Base-by-base conservation (phyloP, 768 basidiomycete species). In the Auricularia sp. region DNA sequence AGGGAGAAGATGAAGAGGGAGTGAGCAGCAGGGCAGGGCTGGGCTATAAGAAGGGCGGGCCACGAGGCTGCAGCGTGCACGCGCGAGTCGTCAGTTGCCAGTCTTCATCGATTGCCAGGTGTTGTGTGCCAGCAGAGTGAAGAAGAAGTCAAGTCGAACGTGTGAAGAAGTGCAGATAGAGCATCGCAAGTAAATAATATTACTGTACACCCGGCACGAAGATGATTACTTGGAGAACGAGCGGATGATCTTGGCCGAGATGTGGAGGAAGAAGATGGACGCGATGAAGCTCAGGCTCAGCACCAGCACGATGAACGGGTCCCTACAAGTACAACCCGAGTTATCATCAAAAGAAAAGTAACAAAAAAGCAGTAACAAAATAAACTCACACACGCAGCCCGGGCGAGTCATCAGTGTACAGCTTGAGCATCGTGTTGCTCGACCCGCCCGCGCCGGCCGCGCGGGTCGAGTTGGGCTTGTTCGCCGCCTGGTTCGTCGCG, bases 201-300 rank as follows among this genome's bases (percentile, higher is more conserved):
- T n/a, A 54, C n/a, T 54, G 23, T 53, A 53, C 51, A 53, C 16
- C 16, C 16, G 1, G 16, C 8, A 6, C 6, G 7, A 54, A n/a
- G 53, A 18, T n/a, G 56, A 3, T 64, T 72, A 94, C 76, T 92
- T 93, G 68, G 91, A 88, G 76, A 96, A 92, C 58, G 86, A 85
- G 67, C 91, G 87, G 75, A 96, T 91, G 74, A 96, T 81, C 79
- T 96, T 96, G 69, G 94, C 93, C 54, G 92, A 89, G 74, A 97
- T 96, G 75, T 98, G 95, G 51, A 97, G 88, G 87, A 96, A 97
- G 86, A 98, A 97, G 74, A 97, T 96, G 65, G 93, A 96, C 44
- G 88, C 94, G 78, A 98, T 97, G 82, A 98, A 98, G 21, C 91
- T 91, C 62, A 98, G 84, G 42, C 95, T 96, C 21, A 98, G 86